A percentile compares a stretch with the other conserved stretches of the same genome.
phyloP scores from a whole-genome alignment of 192 early-diverging fungal species.

The Cetraspora pellucida region DNA sequence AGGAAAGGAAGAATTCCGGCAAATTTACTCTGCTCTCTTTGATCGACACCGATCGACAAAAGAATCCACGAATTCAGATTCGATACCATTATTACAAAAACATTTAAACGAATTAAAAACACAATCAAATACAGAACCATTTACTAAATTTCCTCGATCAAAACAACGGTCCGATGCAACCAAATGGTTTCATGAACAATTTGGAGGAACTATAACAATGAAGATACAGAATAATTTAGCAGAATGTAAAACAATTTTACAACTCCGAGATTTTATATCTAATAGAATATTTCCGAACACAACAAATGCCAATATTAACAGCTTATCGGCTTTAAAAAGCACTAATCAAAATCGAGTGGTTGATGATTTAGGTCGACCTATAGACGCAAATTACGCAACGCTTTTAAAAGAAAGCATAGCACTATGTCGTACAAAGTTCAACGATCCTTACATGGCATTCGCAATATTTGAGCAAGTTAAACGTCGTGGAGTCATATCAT shows the following conservation, averaged over 20 bases:
- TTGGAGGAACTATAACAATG: background rate
- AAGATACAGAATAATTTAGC: background rate
- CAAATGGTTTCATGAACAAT: background rate
- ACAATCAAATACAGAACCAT: too few relatives aligned
- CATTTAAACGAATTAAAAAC: too few relatives aligned
- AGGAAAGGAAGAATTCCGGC: background rate
- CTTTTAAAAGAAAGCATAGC: slow-evolving; percentile 17
- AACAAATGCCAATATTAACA: background rate
- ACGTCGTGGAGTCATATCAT: slow-evolving; percentile 39
- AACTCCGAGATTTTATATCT: background rate
- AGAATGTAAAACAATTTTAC: slow-evolving; percentile 13
- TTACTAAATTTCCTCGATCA: background rate
- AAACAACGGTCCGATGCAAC: background rate
- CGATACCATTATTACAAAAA: too few relatives aligned
- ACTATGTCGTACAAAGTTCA: slow-evolving; percentile 16
- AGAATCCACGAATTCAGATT: too few relatives aligned
- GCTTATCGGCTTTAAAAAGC: background rate
- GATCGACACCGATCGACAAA: too few relatives aligned
- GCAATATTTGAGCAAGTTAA: slow-evolving; percentile 50
- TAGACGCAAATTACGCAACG: background rate
- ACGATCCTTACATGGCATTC: slow-evolving; percentile 48
- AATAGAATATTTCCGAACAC: background rate
- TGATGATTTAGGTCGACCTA: background rate
- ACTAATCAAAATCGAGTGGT: background rate
- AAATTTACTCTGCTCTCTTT: too few relatives aligned